Base-by-base conservation (phyloP, 768 basidiomycete species). In the Auricularia cornea region DNA sequence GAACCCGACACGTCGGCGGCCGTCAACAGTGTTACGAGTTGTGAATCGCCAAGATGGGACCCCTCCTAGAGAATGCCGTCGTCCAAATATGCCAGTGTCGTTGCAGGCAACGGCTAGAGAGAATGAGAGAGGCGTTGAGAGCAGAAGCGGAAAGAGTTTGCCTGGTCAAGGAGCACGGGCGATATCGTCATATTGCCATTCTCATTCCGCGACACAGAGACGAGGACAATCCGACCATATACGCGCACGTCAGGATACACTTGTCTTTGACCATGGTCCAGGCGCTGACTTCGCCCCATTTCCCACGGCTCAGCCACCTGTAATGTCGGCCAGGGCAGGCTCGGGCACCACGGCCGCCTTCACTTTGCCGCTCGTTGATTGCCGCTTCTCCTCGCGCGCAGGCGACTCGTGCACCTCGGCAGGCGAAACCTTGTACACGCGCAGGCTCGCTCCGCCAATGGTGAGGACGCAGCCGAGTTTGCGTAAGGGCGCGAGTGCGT, bases 11-110 rank as follows among this genome's bases (percentile, higher is more conserved):
- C 70, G 8, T 79, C 77, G n/a, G 76, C 65, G 10, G 76, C 66
- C 0, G 73, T 60, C 33, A 72, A 81, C 62, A 96, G 81, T 60
- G 81, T 79, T 2, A 94, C 68, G 11, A 95, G 74, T 66, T 93
- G 90, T 1, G 92, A 89, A 71, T 94, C 86, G 20, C 91, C 92
- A 18, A 82, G 77, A 67, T 92, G 89, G 5, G 93, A 94, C 20
- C 92, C 90, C 26, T 93, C 77, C 69, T 87, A 96, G 10, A 94
- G 66, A 10, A 82, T 74, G 71, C 90, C 86, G 57, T 83, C 80
- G 4, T 84, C 79, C 14, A 97, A 79, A 68, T 92, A 88, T 1
- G 88, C 84, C 64, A 96, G 70, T 12, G 85, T 81, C 11, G 80
- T 89, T 0, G 92, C 77, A 11, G 91, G 79, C 1, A 92, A 90